Base-by-base conservation (phyloP, 108 stramenopile species). In the Phaeodactylum tricornutum region DNA sequence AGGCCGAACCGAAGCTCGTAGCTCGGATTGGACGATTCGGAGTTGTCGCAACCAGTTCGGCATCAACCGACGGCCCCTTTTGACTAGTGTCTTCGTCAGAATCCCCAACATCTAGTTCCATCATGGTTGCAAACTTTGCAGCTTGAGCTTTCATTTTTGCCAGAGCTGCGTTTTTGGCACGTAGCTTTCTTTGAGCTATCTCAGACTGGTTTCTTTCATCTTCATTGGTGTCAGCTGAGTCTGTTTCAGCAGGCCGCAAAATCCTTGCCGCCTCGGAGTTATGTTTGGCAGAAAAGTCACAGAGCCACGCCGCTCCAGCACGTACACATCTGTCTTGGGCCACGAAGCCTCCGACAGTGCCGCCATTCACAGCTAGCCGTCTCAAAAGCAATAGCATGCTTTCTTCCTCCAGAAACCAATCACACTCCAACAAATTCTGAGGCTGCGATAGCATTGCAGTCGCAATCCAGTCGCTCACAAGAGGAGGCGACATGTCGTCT, bases 241-340 rank as follows among this genome's bases (percentile, higher is more conserved):
- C 33, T 53, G 23, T 6, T 43, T 28, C 29, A 1, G 9, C 6
- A 31, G 14, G 14, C 19, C n/a, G 34, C 2, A 52, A 20, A 12
- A 74, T 50, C 22, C 50, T 43, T 8, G 78, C 53, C 12, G 77
- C 82, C 26, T 64, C 68, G 8, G 50, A 22, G 43, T 69, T 80
- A 50, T 67, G 49, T 27, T 63, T 62, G 4, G 74, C 64, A 21
- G 85, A 81, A 65, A 75, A 79, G 9, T 84, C 68, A 36, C 83
- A 85, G 7, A 89, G 31, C 73, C 78, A 89, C 15, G 81, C 71
- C 7, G 87, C 87, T 38, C 83, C 87, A 24, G 74, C 70, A 29
- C 67, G 50, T 20, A 89, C 53, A 8, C 77, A 61, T 57, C 49
- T 55, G 68, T 89, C 87, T 34, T 78, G 61, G 20, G 72, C 78